Base-by-base conservation (phyloP, 176 grass and related monocot genomes). In the Oryza meridionalis region DNA sequence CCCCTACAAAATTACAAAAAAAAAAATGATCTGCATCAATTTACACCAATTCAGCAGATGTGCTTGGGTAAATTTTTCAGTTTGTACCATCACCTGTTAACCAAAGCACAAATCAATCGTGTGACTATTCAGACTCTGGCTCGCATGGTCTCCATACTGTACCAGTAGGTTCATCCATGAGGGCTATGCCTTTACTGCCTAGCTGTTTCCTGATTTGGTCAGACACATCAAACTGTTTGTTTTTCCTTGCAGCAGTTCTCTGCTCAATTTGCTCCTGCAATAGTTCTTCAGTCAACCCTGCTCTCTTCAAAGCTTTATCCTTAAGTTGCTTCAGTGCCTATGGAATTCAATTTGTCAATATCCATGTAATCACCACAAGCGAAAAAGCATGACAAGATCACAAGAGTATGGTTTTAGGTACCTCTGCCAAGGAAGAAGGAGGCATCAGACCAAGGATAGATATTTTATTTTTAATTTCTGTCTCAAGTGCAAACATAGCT, bases 81-180 rank as follows among this genome's bases (percentile, higher is more conserved):
- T 70, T 75, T 83, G 69, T 63, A 79, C 2, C 6, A n/a, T 59
- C 62, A 80, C 27, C 49, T 77, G 78, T 73, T 69, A 46, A 69
- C 29, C 25, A 74, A 13, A 4, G 38, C 19, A n/a, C 5, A 25
- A 11, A 80, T 42, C 27, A 76, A 74, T 37, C 58, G 49, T 29
- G 61, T 29, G 68, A 38, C 21, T 45, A 43, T 73, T 74, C 59
- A 6, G 62, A 58, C 33, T 85, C 89, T 6, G 88, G 89, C 53
- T 96, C 93, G 37, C 91, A 93, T 40, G 91, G 96, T 65, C 89
- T 84, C 93, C 96, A 99, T 7, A 92, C 21, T 9, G 93, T 96
- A 27, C 91, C 93, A 5, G 62, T 70, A n/a, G 89, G 85, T 65
- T 99, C 96, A 10, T 99, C 93, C 96, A 96, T 96, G 27, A 96